Evolutionary conservation across 345 rosid genomes (phyloP), one percentile per base, ranked within the genome.

Genomic region (Zanthoxylum bungeanum): DNA sequence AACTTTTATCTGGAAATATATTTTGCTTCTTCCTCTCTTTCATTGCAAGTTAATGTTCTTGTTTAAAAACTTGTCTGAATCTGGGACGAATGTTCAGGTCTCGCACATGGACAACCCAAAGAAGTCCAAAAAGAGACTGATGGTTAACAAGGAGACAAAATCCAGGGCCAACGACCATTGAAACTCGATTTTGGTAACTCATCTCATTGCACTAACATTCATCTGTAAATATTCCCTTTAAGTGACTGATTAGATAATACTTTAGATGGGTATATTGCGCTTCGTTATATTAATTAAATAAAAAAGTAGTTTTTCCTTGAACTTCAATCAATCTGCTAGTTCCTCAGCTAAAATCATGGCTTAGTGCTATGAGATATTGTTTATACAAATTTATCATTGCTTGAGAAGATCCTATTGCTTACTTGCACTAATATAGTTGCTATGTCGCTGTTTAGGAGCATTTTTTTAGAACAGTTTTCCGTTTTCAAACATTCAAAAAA

Each of bases 41-140:
- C 14, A 24, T 53, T 11, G 33, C 16, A 4, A 1, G 33, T 24
- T n/a, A 49, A 9, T 39, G 49, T 14, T 27, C 50, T 24, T 22
- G 4, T 14, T 22, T 34, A 34, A 36, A 5, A 36, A 5, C 19
- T 37, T 10, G 16, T 11, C 8, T 3, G 11, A 12, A 2, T 62
- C 14, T 22, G 6, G 28, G 68, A 27, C 34, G 31, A 59, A 22
- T 51, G 19, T 77, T 59, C 81, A 90, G 91, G 87, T 87, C 64
- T 90, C 89, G 0, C 88, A 75, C 79, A 78, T 75, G 79, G 89
- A 79, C 60, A 84, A 76, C n/a, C 74, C 76, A 12, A 86, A 78
- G 84, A 85, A 71, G 70, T 68, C 71, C 34, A 87, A 77, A 72
- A 80, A 81, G 75, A 79, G 75, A 66, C 30, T 68, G 2, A 69